A percentile compares a stretch with the other conserved stretches of the same genome.
phyloP scores from a whole-genome alignment of 768 basidiomycete genomes.

The Lentinus brumalis region DNA sequence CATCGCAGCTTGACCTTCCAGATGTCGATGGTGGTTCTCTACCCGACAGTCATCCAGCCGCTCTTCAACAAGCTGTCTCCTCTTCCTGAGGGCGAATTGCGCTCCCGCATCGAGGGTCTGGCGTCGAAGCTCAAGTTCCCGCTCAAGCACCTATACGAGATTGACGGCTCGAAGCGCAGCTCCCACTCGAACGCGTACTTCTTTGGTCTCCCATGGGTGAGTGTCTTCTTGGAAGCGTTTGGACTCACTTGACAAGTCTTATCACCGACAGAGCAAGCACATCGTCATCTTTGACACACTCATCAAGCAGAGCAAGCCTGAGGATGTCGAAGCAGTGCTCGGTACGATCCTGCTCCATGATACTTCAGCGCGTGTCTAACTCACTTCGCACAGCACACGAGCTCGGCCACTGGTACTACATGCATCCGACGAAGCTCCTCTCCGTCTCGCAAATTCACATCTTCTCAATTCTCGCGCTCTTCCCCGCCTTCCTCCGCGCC shows the following conservation, averaged over 20 bases:
- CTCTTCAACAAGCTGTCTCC: slow-evolving; percentile 97
- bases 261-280: slow-evolving; percentile 69
- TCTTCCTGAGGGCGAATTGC: slow-evolving; percentile 74
- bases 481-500: slow-evolving; percentile 90
- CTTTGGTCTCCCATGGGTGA: slow-evolving; percentile 93
- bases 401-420: slow-evolving; percentile 93
- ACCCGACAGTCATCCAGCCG: slow-evolving; percentile 89
- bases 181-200: slow-evolving; percentile 99
- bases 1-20: slow-evolving; percentile 73
- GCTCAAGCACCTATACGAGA: slow-evolving; percentile 91
- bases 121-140: slow-evolving; percentile 89
- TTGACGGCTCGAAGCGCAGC: slow-evolving; percentile 95
- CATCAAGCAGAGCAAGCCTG: slow-evolving; percentile 86
- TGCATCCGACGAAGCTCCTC: slow-evolving; percentile 89
- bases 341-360: slow-evolving; percentile 36
- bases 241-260: too few species aligned
- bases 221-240: slow-evolving; percentile 17
- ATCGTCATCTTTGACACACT: slow-evolving; percentile 98
- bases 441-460: slow-evolving; percentile 85
- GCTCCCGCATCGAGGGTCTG: slow-evolving; percentile 73
- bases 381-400: slow-evolving; percentile 68
- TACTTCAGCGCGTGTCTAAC: not conserved
- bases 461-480: slow-evolving; percentile 81
- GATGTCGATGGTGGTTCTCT: slow-evolving; percentile 78
- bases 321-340: slow-evolving; percentile 96